A percentile compares a stretch with the other conserved stretches of the same genome.
Evolutionary conservation across 2,329 filamentous ascomycete species (phyloP).

Genomic region (Aspergillus sclerotialis): DNA sequence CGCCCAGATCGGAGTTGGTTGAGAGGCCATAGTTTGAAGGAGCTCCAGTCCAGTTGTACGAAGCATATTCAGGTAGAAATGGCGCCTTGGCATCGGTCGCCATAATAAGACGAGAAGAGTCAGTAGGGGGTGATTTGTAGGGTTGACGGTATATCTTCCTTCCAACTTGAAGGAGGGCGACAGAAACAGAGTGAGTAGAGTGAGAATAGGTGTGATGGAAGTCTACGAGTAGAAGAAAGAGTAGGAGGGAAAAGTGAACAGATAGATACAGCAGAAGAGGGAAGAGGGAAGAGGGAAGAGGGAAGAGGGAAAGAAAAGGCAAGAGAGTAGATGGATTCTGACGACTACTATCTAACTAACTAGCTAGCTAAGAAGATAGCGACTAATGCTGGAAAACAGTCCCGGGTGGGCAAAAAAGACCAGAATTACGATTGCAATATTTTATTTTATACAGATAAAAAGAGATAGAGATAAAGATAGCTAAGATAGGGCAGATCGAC

Average conservation of each 20-base stretch:
- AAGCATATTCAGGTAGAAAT: slow-evolving; percentile 39
- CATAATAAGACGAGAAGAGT: slow-evolving; percentile 15
- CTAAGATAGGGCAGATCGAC: slow-evolving; percentile 3
- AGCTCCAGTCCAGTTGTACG: slow-evolving; percentile 43
- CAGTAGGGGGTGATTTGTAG: too few relatives aligned
- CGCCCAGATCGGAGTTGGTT: slow-evolving; percentile 57
- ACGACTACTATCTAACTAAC: neutral
- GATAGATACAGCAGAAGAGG: neutral
- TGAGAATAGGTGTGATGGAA: too few relatives aligned
- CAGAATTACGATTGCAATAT: too few relatives aligned
- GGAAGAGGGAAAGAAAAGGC: slow-evolving; percentile 11
- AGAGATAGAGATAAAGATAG: slow-evolving; percentile 1
- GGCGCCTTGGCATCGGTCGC: slow-evolving; percentile 21
- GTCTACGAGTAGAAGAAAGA: too few relatives aligned
- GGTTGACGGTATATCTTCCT: too few relatives aligned
- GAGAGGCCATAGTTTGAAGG: slow-evolving; percentile 35
- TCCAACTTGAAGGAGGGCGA: too few relatives aligned
- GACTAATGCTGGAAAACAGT: slow-evolving; percentile 10
- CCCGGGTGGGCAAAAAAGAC: too few relatives aligned
- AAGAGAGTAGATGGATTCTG: slow-evolving; percentile 1
- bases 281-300: slow-evolving; percentile 6
- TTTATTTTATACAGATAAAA: too few relatives aligned
- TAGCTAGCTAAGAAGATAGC: too few relatives aligned
- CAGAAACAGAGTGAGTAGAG: too few relatives aligned
- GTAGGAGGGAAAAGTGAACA: too few relatives aligned